Base-by-base conservation (phyloP, 2,329 filamentous ascomycete genomes). In the Biscogniauxia sp. region DNA sequence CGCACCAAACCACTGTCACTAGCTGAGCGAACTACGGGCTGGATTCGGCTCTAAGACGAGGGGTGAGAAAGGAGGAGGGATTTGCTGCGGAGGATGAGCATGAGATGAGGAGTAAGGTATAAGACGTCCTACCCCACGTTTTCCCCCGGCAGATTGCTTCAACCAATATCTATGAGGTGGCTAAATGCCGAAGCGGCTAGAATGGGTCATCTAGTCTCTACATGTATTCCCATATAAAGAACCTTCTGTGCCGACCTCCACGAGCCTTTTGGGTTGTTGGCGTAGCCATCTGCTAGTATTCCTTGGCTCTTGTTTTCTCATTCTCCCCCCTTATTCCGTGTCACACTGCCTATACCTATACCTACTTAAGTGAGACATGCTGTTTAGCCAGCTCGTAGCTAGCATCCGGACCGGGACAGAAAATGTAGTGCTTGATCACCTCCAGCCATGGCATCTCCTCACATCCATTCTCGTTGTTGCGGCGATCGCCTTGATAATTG, bases 401-500 rank as follows among this genome's bases (percentile, higher is more conserved):
- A 55, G 57, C 58, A 57, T 65, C 6, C 57, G 51, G 52, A 37
- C 53, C 32, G 51, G 55, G 19, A 52, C 55, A 23, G 56, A 57
- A 51, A 17, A 9, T 28, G 54, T 53, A 20, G 28, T 60, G 41
- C 61, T 64, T 17, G 54, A 59, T 50, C 56, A 51, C 51, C 58
- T 67, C 52, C 62, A 61, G 11, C 57, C 49, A n/a, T 68, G 63
- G 66, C 60, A 69, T 37, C 53, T 69, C 5, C 37, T 65, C 26
- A 51, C 51, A 2, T 69, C 67, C 8, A 59, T 68, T 26, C 28
- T 70, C 3, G 20, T 59, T 3, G 61, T 74, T 28, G 69, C 68
- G 5, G 51, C 64, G 13, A 57, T 72, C 25, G 72, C 67, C 1
- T 51, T 79, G 6, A 60, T 72, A 19, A 62, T 73, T 23, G 81